These are phyloP conservation scores for Brettanomyces bruxellensis DNA, from an alignment of 805 yeast genomes.

Conservation along the genomic window DNA sequence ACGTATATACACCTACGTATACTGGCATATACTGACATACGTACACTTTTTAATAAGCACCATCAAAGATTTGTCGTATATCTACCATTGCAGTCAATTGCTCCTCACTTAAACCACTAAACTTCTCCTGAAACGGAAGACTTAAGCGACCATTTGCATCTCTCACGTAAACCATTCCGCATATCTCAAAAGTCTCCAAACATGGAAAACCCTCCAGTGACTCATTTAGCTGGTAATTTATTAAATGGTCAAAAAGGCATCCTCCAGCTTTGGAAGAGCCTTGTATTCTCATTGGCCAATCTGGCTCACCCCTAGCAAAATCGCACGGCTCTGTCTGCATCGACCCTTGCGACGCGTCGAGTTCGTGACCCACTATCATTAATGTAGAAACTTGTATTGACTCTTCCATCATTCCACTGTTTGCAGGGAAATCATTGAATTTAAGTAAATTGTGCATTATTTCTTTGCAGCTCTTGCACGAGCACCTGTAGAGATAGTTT, in stretches of 20 bases:
- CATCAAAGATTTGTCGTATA: constrained; percentile 19
- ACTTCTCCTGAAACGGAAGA: constrained; percentile 17
- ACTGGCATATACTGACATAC: no score
- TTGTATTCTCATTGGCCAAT: no score
- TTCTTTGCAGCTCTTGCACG: constrained; percentile 15
- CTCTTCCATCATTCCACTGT: constrained; percentile 9
- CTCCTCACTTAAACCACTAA: constrained; percentile 13
- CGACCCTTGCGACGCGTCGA: constrained; percentile 15
- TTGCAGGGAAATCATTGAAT: constrained; percentile 1
- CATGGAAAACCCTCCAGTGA: constrained; percentile 12
- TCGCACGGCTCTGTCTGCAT: constrained; percentile 6
- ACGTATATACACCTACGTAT: no score
- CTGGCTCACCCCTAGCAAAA: no score
- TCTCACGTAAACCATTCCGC: constrained; percentile 22
- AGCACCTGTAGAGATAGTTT: constrained; percentile 18
- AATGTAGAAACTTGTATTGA: constrained; percentile 24
- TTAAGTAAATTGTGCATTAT: constrained; percentile 1
- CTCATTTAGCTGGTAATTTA: constrained; percentile 16
- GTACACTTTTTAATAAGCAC: constrained; percentile 2
- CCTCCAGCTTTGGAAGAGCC: constrained; percentile 8
- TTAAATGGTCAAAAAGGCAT: constrained; percentile 23
- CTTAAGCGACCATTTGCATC: constrained; percentile 6
- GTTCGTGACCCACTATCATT: constrained; percentile 23
- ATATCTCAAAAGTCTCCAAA: constrained; percentile 21
- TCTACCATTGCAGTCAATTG: constrained; percentile 16